phyloP scores from a whole-genome alignment of 2,329 filamentous ascomycete species.

The Stachybotrys echinatus region DNA sequence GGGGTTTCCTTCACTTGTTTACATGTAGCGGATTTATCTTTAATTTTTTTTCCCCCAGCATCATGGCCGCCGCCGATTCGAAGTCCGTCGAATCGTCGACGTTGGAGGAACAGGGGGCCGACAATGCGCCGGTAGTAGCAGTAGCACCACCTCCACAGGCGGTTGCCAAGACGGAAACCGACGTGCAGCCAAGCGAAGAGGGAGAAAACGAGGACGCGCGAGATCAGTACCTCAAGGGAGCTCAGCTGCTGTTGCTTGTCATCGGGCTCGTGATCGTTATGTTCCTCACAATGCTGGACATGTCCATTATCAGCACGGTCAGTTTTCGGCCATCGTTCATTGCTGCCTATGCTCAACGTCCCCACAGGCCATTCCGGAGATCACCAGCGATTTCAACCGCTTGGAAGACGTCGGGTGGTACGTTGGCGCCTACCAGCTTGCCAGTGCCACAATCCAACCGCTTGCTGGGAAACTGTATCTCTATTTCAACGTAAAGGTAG shows the following conservation, averaged over 20 bases:
- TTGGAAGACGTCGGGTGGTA: slow-evolving; percentile 51
- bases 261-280: slow-evolving; percentile 27
- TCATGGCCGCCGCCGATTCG: not conserved
- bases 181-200: not conserved
- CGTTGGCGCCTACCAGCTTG: slow-evolving; percentile 39
- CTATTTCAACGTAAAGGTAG: slow-evolving; percentile 35
- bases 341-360: no score
- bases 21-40: no score
- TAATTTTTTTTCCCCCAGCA: no score
- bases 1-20: no score
- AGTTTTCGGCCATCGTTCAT: slow-evolving; percentile 6
- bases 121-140: not conserved
- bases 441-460: slow-evolving; percentile 41
- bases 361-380: slow-evolving; percentile 40
- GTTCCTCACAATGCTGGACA: slow-evolving; percentile 42
- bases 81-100: not conserved
- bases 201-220: not conserved
- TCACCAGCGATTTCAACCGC: slow-evolving; percentile 42
- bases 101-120: no score
- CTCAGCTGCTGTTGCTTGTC: slow-evolving; percentile 23
- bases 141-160: not conserved
- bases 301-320: slow-evolving; percentile 44
- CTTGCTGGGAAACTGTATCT: slow-evolving; percentile 44
- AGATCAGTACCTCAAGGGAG: slow-evolving; percentile 24
- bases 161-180: not conserved